Base-by-base conservation (phyloP, 768 basidiomycete genomes). In the Russula virescens region DNA sequence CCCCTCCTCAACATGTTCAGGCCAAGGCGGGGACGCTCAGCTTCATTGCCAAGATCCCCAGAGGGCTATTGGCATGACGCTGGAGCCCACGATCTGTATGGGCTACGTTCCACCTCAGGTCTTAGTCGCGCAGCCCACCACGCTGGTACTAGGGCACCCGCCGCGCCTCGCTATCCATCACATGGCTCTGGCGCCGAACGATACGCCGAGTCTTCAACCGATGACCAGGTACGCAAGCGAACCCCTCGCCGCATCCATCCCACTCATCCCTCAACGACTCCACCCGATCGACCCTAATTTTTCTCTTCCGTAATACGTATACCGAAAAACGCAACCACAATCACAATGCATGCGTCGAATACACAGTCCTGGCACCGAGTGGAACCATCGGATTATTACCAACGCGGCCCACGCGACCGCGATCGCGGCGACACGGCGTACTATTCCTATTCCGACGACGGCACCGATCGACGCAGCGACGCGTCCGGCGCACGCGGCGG, bases 1-100 rank as follows among this genome's bases (percentile, higher is more conserved):
- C 64, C 64, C 49, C 58, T 66, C 62, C 23, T 66, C 62, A 53
- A 64, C 18, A 57, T 66, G 51, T 66, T 66, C 47, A 64, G 34
- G 56, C 42, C 62, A 58, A 66, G 49, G 51, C 61, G 64, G 28
- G 40, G 46, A n/a, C 58, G 58, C 40, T 45, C 62, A 13, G 23
- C 45, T 38, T 55, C 58, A 40, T 31, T 40, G 31, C 38, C 43
- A 1, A 34, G 7, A n/a, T 26, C 43, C 21, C 38, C 52, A 23
- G 63, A 56, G 8, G 34, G 49, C 35, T 51, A 21, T 55, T 34
- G 45, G 45, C 46, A 63, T 19, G 51, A 63, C 35, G 45, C 61
- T 35, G 57, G 48, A 21, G 13, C 21, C 40, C 49, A 64, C 42
- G 31, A 64, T 25, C 53, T 9, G 42, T 64, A 60, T 14, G 53